These are phyloP conservation scores for Candida vartiovaarae DNA, from an alignment of 805 yeast species.

Conservation along the genomic window DNA sequence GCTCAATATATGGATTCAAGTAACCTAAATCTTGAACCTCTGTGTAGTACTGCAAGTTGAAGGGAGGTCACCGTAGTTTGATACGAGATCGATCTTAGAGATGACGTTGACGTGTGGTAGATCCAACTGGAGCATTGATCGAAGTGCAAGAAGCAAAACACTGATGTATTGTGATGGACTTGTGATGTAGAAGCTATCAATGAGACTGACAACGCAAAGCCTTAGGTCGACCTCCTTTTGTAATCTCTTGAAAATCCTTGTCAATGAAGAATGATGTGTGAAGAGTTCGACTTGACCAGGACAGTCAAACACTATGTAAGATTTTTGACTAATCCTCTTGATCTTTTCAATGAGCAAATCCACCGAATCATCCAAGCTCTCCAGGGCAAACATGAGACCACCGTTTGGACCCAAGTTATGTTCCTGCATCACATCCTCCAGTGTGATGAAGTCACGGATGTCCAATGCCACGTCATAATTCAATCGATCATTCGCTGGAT, in stretches of 20 bases:
- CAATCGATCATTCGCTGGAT: slow-evolving; percentile 78
- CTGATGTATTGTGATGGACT: slow-evolving; percentile 88
- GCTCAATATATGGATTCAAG: slow-evolving; percentile 58
- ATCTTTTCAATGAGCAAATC: slow-evolving; percentile 55
- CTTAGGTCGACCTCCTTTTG: slow-evolving; percentile 63
- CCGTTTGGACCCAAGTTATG: slow-evolving; percentile 80
- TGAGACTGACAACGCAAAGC: slow-evolving; percentile 75
- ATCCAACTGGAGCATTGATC: slow-evolving; percentile 90
- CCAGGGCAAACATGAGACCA: slow-evolving; percentile 84
- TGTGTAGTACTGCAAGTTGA: slow-evolving; percentile 78
- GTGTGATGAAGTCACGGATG: slow-evolving; percentile 65
- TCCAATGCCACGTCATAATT: slow-evolving; percentile 73
- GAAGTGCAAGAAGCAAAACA: slow-evolving; percentile 65
- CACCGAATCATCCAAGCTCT: slow-evolving; percentile 48
- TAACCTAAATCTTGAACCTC: slow-evolving; percentile 81
- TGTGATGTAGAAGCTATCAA: slow-evolving; percentile 77
- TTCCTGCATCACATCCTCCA: slow-evolving; percentile 74
- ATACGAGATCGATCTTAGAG: slow-evolving; percentile 80
- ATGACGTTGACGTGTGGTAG: slow-evolving; percentile 91
- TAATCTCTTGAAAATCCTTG: slow-evolving; percentile 56
- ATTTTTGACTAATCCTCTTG: slow-evolving; percentile 45
- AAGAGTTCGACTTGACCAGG: slow-evolving; percentile 96
- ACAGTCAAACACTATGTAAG: slow-evolving; percentile 76
- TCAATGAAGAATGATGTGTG: slow-evolving; percentile 79
- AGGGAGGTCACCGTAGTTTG: slow-evolving; percentile 73